Percentiles rank a stretch among this genome's conserved stretches.
Evolutionary conservation across 345 rosid genomes (phyloP).

Genomic region (Eucalyptus victrix): DNA sequence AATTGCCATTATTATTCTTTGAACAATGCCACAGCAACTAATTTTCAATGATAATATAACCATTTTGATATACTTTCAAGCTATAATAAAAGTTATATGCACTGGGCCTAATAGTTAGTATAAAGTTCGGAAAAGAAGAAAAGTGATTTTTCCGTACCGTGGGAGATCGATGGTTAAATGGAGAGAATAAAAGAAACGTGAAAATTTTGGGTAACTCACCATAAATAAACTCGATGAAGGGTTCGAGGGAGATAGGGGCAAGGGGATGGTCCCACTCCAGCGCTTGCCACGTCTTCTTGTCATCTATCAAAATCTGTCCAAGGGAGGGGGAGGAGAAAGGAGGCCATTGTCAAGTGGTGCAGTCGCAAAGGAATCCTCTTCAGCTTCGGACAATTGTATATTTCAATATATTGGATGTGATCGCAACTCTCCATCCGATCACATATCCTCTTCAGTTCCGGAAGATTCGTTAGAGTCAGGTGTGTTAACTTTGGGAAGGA

Average conservation of each 20-base stretch:
- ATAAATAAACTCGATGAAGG: rapidly evolving
- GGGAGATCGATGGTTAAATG: too few relatives aligned
- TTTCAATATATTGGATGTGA: background rate
- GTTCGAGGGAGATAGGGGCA: rapidly evolving
- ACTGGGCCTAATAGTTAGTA: background rate
- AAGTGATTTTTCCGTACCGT: rapidly evolving
- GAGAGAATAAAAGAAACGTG: background rate
- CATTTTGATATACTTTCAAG: background rate
- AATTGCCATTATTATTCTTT: background rate
- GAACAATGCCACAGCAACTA: background rate
- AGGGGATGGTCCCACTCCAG: background rate
- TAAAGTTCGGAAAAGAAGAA: background rate
- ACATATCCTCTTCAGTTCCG: background rate
- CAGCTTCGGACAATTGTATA: rapidly evolving
- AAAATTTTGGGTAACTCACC: background rate
- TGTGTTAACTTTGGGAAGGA: background rate
- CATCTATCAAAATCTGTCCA: rapidly evolving
- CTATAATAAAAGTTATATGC: background rate
- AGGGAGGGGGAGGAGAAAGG: background rate
- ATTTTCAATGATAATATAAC: background rate
- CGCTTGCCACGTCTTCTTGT: background rate
- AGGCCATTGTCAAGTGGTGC: background rate
- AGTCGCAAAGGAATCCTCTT: background rate
- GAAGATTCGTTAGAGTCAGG: rapidly evolving
- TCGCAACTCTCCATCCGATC: background rate